Base-by-base conservation (phyloP, 495 filamentous ascomycete species). In the Aspergillus leporis region DNA sequence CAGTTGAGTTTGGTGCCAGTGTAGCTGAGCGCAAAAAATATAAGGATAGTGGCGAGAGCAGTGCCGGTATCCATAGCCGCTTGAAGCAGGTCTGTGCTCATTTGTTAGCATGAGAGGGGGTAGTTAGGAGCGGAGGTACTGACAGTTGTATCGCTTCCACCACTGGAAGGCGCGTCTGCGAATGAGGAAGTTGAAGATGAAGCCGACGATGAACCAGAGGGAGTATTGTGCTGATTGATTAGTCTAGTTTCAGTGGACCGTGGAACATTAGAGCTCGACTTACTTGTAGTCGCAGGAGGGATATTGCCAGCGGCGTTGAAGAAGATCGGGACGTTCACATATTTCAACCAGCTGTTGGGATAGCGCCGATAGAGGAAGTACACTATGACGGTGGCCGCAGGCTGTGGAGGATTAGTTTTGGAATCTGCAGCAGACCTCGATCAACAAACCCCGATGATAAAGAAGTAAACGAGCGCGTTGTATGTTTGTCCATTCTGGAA, bases 111-210 rank as follows among this genome's bases (percentile, higher is more conserved):
- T 13, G 25, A 18, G 13, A 1, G 4, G 28, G 4, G 13, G 0
- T 1, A 40, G 28, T n/a, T 5, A 3, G 9, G n/a, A 18, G 4
- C 13, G n/a, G 32, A 10, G 1, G 5, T 0, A 56, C 66, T 57
- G 21, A 62, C 67, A 90, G 67, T 89, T 89, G 64, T 87, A 88
- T 58, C 83, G 83, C 65, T 83, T 71, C 85, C 85, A 88, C 86
- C 85, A 88, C 51, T 81, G 81, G 28, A 74, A 78, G 67, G 78
- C 82, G 53, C 77, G 76, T 43, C 81, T 76, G 40, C 81, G 74
- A 56, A 87, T 78, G 52, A 78, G 77, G 56, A 79, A 82, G 63
- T 87, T 86, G 73, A 88, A 89, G 23, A 80, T 41, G 32, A 78
- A 77, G 10, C 85, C 85, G n/a, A 86, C 77, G 40, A 82, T 76